Conservation (phyloP, 768 basidiomycete species). For the Sarcomyxa edulis region DNA sequence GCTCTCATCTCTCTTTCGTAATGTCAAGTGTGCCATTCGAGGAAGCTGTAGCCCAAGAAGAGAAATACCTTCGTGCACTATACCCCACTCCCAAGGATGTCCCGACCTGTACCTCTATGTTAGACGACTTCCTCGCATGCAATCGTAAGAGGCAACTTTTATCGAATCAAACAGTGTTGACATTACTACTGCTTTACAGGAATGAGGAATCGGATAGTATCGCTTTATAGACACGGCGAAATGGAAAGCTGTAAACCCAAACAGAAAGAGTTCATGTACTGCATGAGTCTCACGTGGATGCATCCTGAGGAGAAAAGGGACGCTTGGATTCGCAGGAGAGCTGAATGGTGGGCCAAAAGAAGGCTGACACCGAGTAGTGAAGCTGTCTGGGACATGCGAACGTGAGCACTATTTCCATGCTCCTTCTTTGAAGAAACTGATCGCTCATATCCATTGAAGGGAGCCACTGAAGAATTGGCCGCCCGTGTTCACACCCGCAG, state of each 20-base stretch:
- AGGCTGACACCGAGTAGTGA: constrained; percentile 81
- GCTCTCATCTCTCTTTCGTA: no score
- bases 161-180: not conserved
- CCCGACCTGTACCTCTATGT: constrained; percentile 73
- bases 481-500: no score
- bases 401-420: constrained; percentile 46
- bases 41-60: constrained; percentile 61
- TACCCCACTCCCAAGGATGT: constrained; percentile 78
- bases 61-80: constrained; percentile 52
- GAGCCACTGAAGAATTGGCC: no score
- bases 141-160: constrained; percentile 38
- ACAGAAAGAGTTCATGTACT: constrained; percentile 93
- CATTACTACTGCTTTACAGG: constrained; percentile 34
- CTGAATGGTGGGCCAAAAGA: constrained; percentile 91
- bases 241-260: constrained; percentile 69
- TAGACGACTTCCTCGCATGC: constrained; percentile 71
- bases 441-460: no score
- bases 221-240: constrained; percentile 82
- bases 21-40: constrained; percentile 45
- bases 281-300: constrained; percentile 76
- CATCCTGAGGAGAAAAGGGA: constrained; percentile 73
- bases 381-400: constrained; percentile 88
- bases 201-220: constrained; percentile 73
- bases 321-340: constrained; percentile 80
- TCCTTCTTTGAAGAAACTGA: no score